These are phyloP conservation scores for Globisporangium ultimum DNA, from an alignment of 352 stramenopile species.

Conservation along the genomic window DNA sequence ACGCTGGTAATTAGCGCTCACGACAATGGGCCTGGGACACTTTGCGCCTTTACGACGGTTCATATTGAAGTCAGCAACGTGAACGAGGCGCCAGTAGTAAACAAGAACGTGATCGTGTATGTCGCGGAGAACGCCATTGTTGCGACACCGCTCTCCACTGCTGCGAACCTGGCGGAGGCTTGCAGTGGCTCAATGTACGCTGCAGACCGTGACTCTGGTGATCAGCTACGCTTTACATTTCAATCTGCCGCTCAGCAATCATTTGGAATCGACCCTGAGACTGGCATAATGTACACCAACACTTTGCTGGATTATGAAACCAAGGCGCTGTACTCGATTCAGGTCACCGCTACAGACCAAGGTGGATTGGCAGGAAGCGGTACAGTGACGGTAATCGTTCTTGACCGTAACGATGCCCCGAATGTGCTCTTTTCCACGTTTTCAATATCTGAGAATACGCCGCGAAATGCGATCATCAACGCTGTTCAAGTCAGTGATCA, in stretches of 20 bases:
- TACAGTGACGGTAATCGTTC: constrained; percentile 1
- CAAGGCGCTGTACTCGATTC: neutral
- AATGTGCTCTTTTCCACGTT: neutral
- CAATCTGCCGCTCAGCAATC: neutral
- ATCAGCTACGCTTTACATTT: constrained; percentile 3
- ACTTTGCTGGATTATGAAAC: constrained; percentile 6
- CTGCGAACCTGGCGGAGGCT: neutral
- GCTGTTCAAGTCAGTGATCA: constrained; percentile 3
- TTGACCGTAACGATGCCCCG: constrained; percentile 9
- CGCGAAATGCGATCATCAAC: neutral
- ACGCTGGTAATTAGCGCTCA: constrained; percentile 15
- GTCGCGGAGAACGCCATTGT: constrained; percentile 21
- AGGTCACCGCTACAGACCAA: neutral
- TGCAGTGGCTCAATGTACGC: constrained; percentile 1
- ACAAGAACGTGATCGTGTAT: constrained; percentile 15
- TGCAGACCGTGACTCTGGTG: neutral
- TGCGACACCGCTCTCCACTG: neutral
- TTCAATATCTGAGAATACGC: constrained; percentile 1
- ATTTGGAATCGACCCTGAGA: neutral
- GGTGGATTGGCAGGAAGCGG: neutral
- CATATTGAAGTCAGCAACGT: constrained; percentile 20
- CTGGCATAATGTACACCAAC: constrained; percentile 2
- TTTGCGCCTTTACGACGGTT: constrained; percentile 20
- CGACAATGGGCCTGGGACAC: constrained; percentile 23
- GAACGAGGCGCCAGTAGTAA: constrained; percentile 22